phyloP scores from a whole-genome alignment of 1,139 yeast species.

The Blastobotrys elegans region DNA sequence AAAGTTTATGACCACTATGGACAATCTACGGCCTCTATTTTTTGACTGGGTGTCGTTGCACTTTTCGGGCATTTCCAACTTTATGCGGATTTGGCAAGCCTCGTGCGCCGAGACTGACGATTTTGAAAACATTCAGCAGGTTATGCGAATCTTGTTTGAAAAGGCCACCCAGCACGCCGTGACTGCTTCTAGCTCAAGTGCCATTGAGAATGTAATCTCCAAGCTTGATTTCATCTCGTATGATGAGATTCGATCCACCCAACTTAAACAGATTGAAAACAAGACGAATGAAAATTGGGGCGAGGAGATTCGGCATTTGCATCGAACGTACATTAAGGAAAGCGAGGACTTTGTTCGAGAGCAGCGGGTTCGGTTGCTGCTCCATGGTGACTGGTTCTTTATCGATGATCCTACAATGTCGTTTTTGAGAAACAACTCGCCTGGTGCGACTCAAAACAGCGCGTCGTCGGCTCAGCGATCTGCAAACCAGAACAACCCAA shows the following conservation, averaged over 20 bases:
- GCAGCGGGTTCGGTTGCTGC: slow-evolving; percentile 65
- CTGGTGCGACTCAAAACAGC: not conserved
- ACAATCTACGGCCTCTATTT: slow-evolving; percentile 41
- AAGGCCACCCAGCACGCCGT: slow-evolving; percentile 32
- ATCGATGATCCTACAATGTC: slow-evolving; percentile 47
- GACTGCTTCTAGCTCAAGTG: slow-evolving; percentile 19
- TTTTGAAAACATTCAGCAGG: slow-evolving; percentile 44
- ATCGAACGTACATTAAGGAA: slow-evolving; percentile 49
- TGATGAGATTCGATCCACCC: slow-evolving; percentile 51
- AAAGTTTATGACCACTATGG: slow-evolving; percentile 19
- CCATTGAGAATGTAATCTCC: slow-evolving; percentile 22
- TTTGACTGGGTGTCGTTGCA: slow-evolving; percentile 55
- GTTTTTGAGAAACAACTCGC: slow-evolving; percentile 3
- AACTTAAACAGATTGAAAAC: slow-evolving; percentile 44
- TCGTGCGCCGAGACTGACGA: slow-evolving; percentile 55
- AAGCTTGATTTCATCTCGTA: slow-evolving; percentile 42
- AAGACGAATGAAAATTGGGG: slow-evolving; percentile 35
- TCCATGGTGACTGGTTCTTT: slow-evolving; percentile 83
- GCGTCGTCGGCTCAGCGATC: not conserved
- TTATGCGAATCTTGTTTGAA: slow-evolving; percentile 35
- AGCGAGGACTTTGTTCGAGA: slow-evolving; percentile 73
- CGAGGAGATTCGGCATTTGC: slow-evolving; percentile 44
- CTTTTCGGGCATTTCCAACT: slow-evolving; percentile 50
- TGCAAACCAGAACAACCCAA: slow-evolving; percentile 20
- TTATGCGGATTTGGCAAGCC: slow-evolving; percentile 63